A percentile compares a stretch with the other conserved stretches of the same genome.
Conservation (phyloP, 768 basidiomycete genomes). For the Phylloporus sp. region DNA sequence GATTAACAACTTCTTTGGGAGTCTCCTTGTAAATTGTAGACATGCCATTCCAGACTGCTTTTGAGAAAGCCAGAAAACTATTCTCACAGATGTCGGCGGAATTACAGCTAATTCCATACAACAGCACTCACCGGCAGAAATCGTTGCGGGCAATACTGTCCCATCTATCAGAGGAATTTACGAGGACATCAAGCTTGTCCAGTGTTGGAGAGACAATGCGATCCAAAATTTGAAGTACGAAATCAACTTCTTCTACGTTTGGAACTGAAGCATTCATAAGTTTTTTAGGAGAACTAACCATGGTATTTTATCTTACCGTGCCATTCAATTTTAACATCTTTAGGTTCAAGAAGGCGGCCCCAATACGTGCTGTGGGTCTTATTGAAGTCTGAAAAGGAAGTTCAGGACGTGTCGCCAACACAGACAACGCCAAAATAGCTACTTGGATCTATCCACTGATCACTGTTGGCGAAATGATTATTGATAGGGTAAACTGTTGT, state of each 20-base stretch:
- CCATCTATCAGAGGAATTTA: slow-evolving; percentile 52
- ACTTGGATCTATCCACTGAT: slow-evolving; percentile 78
- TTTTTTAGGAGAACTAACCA: slow-evolving; percentile 8
- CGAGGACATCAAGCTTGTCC: slow-evolving; percentile 58
- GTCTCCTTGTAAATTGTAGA: slow-evolving; percentile 60
- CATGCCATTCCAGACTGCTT: slow-evolving; percentile 74
- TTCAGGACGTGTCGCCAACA: slow-evolving; percentile 5
- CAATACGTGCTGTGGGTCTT: slow-evolving; percentile 61
- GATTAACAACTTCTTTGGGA: slow-evolving; percentile 51
- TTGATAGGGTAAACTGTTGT: slow-evolving; percentile 74
- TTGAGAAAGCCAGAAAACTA: slow-evolving; percentile 64
- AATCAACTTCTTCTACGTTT: slow-evolving; percentile 59
- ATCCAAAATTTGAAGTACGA: slow-evolving; percentile 74
- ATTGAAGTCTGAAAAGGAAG: slow-evolving; percentile 49
- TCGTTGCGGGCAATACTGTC: slow-evolving; percentile 67
- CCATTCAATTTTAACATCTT: slow-evolving; percentile 85
- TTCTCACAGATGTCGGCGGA: slow-evolving; percentile 1
- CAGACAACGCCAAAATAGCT: slow-evolving; percentile 15
- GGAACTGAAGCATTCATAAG: slow-evolving; percentile 35
- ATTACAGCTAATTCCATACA: neutral
- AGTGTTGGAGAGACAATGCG: slow-evolving; percentile 62
- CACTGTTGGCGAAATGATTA: slow-evolving; percentile 72
- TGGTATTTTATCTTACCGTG: slow-evolving; percentile 47
- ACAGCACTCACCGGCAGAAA: slow-evolving; percentile 64
- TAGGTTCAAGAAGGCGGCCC: slow-evolving; percentile 73